Evolutionary conservation across 305 asterid genomes (phyloP).

Genomic region (Fraxinus velutina): DNA sequence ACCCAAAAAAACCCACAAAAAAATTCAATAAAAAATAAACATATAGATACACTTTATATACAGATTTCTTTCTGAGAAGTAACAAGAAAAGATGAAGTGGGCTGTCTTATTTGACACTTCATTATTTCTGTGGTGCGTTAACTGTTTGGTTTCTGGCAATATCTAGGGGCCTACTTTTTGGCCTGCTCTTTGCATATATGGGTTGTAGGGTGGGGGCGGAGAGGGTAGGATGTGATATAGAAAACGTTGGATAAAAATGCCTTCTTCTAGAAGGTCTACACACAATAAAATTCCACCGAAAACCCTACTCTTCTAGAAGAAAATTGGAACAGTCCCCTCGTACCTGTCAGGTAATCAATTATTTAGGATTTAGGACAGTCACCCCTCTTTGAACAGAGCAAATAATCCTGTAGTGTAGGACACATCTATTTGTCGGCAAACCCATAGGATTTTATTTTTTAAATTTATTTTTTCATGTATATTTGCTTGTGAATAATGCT

Average conservation of each 20-base stretch:
- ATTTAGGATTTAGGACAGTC: neutral
- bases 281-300: neutral
- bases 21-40: neutral
- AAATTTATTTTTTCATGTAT: too few species aligned
- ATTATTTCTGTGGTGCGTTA: constrained; percentile 19
- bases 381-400: too few species aligned
- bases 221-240: neutral
- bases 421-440: too few species aligned
- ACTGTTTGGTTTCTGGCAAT: constrained; percentile 22
- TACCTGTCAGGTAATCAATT: neutral
- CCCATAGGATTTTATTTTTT: too few species aligned
- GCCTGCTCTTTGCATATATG: neutral
- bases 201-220: neutral
- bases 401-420: too few species aligned
- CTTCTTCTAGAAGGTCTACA: constrained; percentile 14
- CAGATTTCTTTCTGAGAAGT: neutral
- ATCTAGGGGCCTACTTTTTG: constrained; percentile 26
- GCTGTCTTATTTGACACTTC: constrained; percentile 41
- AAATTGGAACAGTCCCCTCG: neutral
- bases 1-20: neutral
- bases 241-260: neutral
- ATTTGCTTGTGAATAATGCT: too few species aligned
- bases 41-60: neutral
- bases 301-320: constrained; percentile 27
- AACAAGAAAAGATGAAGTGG: constrained; percentile 28